Evolutionary conservation across 306 rosid species (phyloP), one percentile per base, ranked within the genome.

Genomic region (Pyrus betulifolia): DNA sequence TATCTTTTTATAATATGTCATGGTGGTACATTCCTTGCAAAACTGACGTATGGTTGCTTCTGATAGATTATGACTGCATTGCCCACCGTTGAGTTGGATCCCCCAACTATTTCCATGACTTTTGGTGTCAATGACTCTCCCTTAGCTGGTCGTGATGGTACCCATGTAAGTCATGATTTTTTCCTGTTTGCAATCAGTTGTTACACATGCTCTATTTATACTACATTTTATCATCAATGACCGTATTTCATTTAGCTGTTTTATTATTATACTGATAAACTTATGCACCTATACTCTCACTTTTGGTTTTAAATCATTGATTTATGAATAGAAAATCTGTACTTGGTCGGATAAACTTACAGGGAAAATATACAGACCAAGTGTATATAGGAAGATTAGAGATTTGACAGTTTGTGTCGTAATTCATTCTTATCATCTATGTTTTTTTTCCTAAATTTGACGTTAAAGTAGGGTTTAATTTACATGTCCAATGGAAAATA

Each of bases 91-190:
- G 97, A 84, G 78, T 88, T 95, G 92, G 99, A 95, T 74, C 99
- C 99, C 59, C 99, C 97, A 21, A 95, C 99, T 28, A 95, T 95
- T 88, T 95, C 99, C 74, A 95, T 95, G 99, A 95, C 97, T 52
- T 95, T 95, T 87, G 97, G 97, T 82, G 99, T 95, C 66, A 95
- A 95, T 71, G 99, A 95, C 78, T 92, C 97, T 40, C 99, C 99
- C 30, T 87, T 95, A 79, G 99, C 99, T 59, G 97, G 99, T 57
- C 97, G 99, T 82, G 97, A 89, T 83, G 99, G 97, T 46, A 77
- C 91, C 74, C 99, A 95, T 87, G 97, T 92, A 89, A 90, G 93
- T 83, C 62, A 71, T 85, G 78, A 60, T 45, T 75, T 76, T 83
- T 77, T 70, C 31, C 13, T 63, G 73, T 55, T 69, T 31, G 42